Evolutionary conservation across 768 basidiomycete genomes (phyloP), one percentile per base, ranked within the genome.

Genomic region (Russula olivacea): DNA sequence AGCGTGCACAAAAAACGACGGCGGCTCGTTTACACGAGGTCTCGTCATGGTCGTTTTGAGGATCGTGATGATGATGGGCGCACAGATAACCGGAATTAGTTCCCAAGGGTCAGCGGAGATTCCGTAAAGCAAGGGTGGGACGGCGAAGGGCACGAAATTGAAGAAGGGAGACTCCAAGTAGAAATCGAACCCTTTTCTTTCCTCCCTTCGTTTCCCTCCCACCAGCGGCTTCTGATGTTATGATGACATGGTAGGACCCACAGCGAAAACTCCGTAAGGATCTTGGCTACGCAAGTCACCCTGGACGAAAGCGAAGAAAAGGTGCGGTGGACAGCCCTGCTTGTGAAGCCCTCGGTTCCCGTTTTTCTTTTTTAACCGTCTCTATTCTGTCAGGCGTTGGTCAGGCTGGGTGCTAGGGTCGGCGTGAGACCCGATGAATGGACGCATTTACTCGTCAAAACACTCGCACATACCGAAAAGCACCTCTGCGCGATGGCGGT

Each of bases 391-490:
- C 62, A 93, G 92, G 74, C 73, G 4, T 72, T 95, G 40, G 73
- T 71, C 1, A 84, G 82, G 68, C 72, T 94, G 0, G 93, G 92
- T 0, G 86, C 82, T 8, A 84, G 81, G 66, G 76, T 85, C 61
- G 83, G 84, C 9, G 78, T 80, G 2, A 80, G 83, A 40, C 78
- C 87, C 0, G 69, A 72, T 1, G 85, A 91, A 58, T 91, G 88
- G 68, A 96, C 92, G 0, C 91, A 95, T 74, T 78, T 97, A 14
- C 72, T 96, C 52, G 82, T 84, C 11, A 81, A 80, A 38, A 77
- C 78, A 28, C 77, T 95, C 28, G 83, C 87, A 6, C 82, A 93
- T 5, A 96, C 94, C 1, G 89, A 93, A 70, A 97, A 96, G 72
- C 89, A 96, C 71, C 77, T 97, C 0, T 85, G 85, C 68, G 91